Evolutionary conservation across 331 rosid genomes (phyloP), one percentile per base, ranked within the genome.

Genomic region (Rosa hybrid): DNA sequence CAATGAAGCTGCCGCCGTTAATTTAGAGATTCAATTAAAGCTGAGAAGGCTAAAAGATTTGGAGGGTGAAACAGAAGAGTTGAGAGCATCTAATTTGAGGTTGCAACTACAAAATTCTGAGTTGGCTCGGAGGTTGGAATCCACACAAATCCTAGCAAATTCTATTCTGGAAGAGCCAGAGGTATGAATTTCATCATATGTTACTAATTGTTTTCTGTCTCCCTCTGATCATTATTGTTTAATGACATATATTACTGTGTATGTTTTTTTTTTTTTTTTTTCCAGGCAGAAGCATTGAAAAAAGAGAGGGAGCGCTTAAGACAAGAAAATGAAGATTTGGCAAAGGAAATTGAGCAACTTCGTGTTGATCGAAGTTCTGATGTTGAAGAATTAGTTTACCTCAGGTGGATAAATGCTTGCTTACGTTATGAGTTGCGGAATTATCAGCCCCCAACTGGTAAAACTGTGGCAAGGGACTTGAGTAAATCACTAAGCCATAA

Each of bases 361-460:
- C 82, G 87, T 81, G 80, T 87, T 7, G 89, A 88, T 79, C 81
- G 93, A 77, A 93, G 91, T 70, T 60, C 89, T 23, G 98, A 96
- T 81, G 67, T 86, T 60, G 99, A 96, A 84, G 97, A 96, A 72
- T 59, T 96, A 81, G 98, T 96, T 74, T 96, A 96, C 69, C 86
- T 96, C 53, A 83, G 92, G 70, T 96, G 99, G 99, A 76, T 96
- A 67, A 96, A 96, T 82, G 99, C 98, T 72, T 96, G 99, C 84
- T 86, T 96, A 75, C 83, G 98, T 25, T 92, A 93, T 67, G 98
- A 96, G 76, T 85, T 93, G 10, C 57, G 97, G 41, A 88, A 92
- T 77, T 89, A 77, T 85, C 94, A 86, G 83, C 90, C 94, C 0
- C 82, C 89, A 44, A 8, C 83, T 60, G 98, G 98, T 21, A 93